Percentiles rank a stretch among this genome's conserved stretches.
These are phyloP conservation scores for Botryosphaeria agaves DNA, from an alignment of 2,329 filamentous ascomycete genomes.

Conservation along the genomic window DNA sequence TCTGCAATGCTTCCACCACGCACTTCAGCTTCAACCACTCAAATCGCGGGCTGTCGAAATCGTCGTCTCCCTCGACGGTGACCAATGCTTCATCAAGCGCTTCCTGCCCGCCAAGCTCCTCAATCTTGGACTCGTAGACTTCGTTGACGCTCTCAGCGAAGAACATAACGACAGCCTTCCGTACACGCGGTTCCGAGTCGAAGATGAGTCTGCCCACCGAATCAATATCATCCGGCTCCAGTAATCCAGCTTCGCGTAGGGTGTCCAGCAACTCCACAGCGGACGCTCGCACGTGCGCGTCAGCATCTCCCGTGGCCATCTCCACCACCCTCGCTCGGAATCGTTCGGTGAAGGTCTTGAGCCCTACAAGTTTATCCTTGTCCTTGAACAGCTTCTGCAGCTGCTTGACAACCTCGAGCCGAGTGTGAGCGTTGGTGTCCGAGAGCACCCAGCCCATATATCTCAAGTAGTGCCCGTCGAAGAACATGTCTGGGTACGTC, in stretches of 20 bases:
- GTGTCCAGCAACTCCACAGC: constrained; percentile 70
- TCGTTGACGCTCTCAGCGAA: constrained; percentile 80
- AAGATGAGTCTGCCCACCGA: constrained; percentile 76
- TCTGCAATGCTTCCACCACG: constrained; percentile 64
- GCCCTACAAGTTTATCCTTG: constrained; percentile 54
- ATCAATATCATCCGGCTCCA: constrained; percentile 86
- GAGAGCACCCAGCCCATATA: constrained; percentile 95
- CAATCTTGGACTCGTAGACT: constrained; percentile 58
- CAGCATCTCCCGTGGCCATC: constrained; percentile 76
- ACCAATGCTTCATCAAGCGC: constrained; percentile 57
- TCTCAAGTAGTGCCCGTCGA: constrained; percentile 76
- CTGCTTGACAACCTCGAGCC: constrained; percentile 76
- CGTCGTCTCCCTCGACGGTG: constrained; percentile 51
- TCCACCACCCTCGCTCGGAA: constrained; percentile 80
- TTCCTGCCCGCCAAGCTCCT: constrained; percentile 71
- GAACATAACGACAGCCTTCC: constrained; percentile 78
- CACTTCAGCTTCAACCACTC: constrained; percentile 90
- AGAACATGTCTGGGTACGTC: constrained; percentile 69
- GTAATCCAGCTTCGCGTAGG: constrained; percentile 65
- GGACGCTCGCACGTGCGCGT: constrained; percentile 60
- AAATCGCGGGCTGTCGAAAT: constrained; percentile 56
- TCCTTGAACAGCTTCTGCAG: constrained; percentile 64
- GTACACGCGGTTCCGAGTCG: constrained; percentile 66
- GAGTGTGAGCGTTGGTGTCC: constrained; percentile 55
- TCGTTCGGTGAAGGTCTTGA: constrained; percentile 84